Evolutionary conservation across 2,329 filamentous ascomycete species (phyloP).

Genomic region (Boeremia lycopersici): DNA sequence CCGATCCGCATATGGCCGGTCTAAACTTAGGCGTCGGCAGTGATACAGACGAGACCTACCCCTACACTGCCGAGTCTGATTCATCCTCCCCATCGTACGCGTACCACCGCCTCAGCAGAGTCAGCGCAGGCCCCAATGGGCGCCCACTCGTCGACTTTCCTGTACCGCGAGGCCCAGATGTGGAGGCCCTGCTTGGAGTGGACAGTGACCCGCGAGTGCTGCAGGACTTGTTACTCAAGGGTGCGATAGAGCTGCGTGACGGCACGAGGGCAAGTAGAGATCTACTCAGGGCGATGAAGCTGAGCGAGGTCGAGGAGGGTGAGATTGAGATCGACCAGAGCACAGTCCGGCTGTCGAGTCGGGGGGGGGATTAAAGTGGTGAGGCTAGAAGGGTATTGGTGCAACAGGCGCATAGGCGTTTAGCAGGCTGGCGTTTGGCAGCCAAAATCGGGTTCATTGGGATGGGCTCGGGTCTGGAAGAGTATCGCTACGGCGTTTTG

Average conservation of each 20-base stretch:
- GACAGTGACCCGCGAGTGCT: constrained; percentile 26
- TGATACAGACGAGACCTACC: constrained; percentile 35
- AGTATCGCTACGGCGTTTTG: background rate
- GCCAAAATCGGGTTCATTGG: too few relatives aligned
- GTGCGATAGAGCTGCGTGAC: constrained; percentile 38
- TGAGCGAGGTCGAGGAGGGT: constrained; percentile 33
- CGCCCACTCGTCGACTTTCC: constrained; percentile 44
- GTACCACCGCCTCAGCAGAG: constrained; percentile 25
- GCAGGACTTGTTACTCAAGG: constrained; percentile 38
- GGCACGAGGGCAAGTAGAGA: constrained; percentile 38
- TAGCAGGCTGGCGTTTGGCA: too few relatives aligned
- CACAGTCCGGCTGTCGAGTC: constrained; percentile 17
- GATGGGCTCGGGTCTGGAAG: background rate
- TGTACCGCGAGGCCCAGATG: constrained; percentile 36
- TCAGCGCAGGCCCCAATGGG: constrained; percentile 40
- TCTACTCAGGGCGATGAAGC: constrained; percentile 39
- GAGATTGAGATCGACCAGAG: constrained; percentile 14
- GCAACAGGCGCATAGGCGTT: background rate
- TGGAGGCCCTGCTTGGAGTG: constrained; percentile 32
- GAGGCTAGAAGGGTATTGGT: background rate
- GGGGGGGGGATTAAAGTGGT: constrained; percentile 1
- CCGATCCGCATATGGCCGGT: constrained; percentile 2
- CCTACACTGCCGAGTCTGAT: constrained; percentile 24
- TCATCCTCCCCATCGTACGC: constrained; percentile 14
- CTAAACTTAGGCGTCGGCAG: constrained; percentile 16